Base-by-base conservation (phyloP, 2,329 filamentous ascomycete species). In the Metarhizium brunneum region DNA sequence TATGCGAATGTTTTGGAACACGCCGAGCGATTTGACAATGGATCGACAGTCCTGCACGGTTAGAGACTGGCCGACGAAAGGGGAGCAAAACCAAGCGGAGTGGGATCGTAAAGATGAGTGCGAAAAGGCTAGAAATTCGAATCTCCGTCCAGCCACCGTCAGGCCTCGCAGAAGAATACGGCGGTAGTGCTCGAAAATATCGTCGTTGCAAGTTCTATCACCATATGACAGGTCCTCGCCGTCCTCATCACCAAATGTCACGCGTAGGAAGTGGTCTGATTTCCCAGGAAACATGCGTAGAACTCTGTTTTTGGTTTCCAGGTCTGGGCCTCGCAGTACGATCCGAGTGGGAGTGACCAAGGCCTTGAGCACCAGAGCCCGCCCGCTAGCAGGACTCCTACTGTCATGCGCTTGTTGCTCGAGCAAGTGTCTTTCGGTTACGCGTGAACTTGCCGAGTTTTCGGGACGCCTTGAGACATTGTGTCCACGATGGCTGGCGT, bases 91-190 rank as follows among this genome's bases (percentile, higher is more conserved):
- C 88, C 87, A 91, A 40, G 81, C 84, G 0, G 85, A 84, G 57
- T 90, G 87, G 0, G 83, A 77, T 13, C 88, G 78, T 4, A 92
- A 75, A 0, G 88, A 91, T 0, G 88, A 92, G 66, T 92, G 86
- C 0, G 87, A 91, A 67, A 91, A 92, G 0, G 88, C 88, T 0
- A 92, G 74, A 63, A 92, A 92, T 0, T 71, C 69, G 63, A 83
- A 90, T 1, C 68, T 64, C 13, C 83, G 75, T 0, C 83, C 87
- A 2, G 80, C 87, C 54, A 92, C 84, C 84, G 0, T 74, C 63
- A 2, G 72, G 66, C 25, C 25, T 25, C 25, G 25, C 3, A 25
- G 25, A 8, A 94, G 73, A 0, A 90, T 71, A 0, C 65, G 59
- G 53, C 80, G 79, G 67, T 91, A 92, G 0, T 85, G 80, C 0